Evolutionary conservation across 306 rosid genomes (phyloP).

Genomic region (Chamaecrista fasciculata): DNA sequence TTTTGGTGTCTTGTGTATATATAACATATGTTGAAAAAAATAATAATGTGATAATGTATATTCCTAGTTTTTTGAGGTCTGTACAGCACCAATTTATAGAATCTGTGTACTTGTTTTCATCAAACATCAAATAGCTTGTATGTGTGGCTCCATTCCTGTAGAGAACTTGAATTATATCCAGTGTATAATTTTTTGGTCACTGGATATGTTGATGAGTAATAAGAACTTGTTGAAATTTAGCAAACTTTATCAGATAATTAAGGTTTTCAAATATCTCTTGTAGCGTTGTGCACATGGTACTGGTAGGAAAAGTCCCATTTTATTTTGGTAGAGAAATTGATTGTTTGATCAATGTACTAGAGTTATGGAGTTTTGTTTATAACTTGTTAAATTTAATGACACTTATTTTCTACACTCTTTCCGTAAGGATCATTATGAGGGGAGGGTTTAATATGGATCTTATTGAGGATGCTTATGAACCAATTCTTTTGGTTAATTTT

Average conservation of each 20-base stretch:
- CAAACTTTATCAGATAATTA: not conserved
- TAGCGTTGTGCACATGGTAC: too few species aligned
- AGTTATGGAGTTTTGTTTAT: too few species aligned
- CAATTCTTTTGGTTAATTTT: too few species aligned
- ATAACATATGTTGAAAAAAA: slow-evolving; percentile 4
- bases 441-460: too few species aligned
- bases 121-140: not conserved
- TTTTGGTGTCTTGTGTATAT: slow-evolving; percentile 4
- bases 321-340: too few species aligned
- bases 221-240: not conserved
- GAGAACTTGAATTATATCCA: not conserved
- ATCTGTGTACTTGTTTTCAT: not conserved
- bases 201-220: not conserved
- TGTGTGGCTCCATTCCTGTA: not conserved
- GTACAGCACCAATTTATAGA: slow-evolving; percentile 14
- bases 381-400: too few species aligned
- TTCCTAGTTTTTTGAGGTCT: slow-evolving; percentile 31
- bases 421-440: too few species aligned
- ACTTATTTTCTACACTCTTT: too few species aligned
- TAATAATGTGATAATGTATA: slow-evolving; percentile 29
- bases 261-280: too few species aligned
- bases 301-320: too few species aligned
- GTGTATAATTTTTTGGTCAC: not conserved
- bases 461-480: too few species aligned
- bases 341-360: too few species aligned